phyloP scores from a whole-genome alignment of 2,329 filamentous ascomycete species.

The Fusarium subglutinans region DNA sequence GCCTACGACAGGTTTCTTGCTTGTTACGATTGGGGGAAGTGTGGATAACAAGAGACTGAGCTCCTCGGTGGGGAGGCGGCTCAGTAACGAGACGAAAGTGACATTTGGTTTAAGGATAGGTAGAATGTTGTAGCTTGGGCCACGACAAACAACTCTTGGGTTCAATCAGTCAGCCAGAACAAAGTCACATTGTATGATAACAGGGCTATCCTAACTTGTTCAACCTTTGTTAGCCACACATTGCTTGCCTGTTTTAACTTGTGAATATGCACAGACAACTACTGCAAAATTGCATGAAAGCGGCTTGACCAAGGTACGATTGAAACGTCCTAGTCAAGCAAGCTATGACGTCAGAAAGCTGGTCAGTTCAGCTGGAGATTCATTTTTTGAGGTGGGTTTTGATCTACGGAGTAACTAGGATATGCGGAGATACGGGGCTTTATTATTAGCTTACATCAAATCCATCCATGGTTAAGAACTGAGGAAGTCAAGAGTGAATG shows the following conservation, averaged over 20 bases:
- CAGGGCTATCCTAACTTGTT: slow-evolving; percentile 6
- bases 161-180: background rate
- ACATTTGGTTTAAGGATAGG: slow-evolving; percentile 1
- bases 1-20: background rate
- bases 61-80: slow-evolving; percentile 43
- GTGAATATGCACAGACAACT: background rate
- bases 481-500: background rate
- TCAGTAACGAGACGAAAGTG: slow-evolving; percentile 15
- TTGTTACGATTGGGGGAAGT: background rate
- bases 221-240: slow-evolving; percentile 9
- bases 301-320: background rate
- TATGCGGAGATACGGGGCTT: background rate
- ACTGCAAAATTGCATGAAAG: background rate
- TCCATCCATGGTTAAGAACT: background rate
- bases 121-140: background rate
- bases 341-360: slow-evolving; percentile 36
- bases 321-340: background rate
- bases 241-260: background rate
- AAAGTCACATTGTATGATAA: background rate
- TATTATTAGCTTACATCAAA: background rate
- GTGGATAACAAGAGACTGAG: slow-evolving; percentile 8
- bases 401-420: background rate
- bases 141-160: background rate
- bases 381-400: background rate
- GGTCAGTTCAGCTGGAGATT: slow-evolving; percentile 2